These are phyloP conservation scores for Hypholoma fasciculare DNA, from an alignment of 768 basidiomycete genomes.

Conservation along the genomic window DNA sequence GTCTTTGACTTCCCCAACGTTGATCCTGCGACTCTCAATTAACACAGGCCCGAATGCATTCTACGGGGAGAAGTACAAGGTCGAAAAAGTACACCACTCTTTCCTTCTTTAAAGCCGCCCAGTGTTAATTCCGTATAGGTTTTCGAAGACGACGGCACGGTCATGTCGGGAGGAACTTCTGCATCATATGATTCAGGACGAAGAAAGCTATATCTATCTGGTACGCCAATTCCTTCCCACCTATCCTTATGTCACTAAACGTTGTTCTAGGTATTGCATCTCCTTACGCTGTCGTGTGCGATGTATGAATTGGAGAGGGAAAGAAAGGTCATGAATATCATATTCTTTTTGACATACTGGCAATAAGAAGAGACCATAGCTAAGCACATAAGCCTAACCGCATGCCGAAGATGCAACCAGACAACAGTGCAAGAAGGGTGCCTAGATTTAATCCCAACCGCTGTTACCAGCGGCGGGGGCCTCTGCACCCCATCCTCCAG, in stretches of 20 bases:
- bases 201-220: constrained; percentile 55
- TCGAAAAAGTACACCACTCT: constrained; percentile 48
- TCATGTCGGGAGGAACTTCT: constrained; percentile 57
- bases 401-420: constrained; percentile 14
- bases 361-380: constrained; percentile 13
- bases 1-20: constrained; percentile 40
- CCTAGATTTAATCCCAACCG: constrained; percentile 39
- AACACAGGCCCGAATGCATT: constrained; percentile 53
- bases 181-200: constrained; percentile 55
- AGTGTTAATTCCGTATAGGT: constrained; percentile 35
- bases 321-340: constrained; percentile 22
- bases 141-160: constrained; percentile 65
- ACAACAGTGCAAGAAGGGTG: constrained; percentile 12
- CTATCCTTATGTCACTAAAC: not conserved
- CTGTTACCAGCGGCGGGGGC: constrained; percentile 27
- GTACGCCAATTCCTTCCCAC: constrained; percentile 32
- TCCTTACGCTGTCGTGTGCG: constrained; percentile 30
- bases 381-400: constrained; percentile 13
- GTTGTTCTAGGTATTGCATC: constrained; percentile 28
- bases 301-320: constrained; percentile 17
- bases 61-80: constrained; percentile 59
- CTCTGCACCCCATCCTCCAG: constrained; percentile 48
- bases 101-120: not conserved
- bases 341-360: constrained; percentile 28
- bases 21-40: constrained; percentile 50